Evolutionary conservation across 2,329 filamentous ascomycete species (phyloP).

Genomic region (Emericellopsis atlantica): DNA sequence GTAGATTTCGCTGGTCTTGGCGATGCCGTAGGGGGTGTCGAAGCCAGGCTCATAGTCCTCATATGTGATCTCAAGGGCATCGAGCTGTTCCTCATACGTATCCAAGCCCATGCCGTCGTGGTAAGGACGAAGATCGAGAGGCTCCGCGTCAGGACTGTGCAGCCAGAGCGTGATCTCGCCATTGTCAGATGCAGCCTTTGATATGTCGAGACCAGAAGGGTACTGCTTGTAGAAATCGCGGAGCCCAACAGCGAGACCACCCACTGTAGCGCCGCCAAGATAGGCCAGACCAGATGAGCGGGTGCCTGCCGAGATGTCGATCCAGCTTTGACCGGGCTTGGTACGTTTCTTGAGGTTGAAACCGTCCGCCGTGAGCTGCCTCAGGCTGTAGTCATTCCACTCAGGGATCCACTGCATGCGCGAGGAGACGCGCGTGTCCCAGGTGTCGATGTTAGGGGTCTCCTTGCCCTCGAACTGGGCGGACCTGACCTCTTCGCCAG

Average conservation of each 20-base stretch:
- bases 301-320: constrained; percentile 42
- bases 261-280: constrained; percentile 38
- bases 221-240: constrained; percentile 52
- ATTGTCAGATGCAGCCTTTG: constrained; percentile 30
- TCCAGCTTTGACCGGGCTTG: constrained; percentile 40
- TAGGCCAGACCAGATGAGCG: constrained; percentile 43
- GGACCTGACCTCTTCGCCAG: constrained; percentile 31
- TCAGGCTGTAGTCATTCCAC: constrained; percentile 43
- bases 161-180: constrained; percentile 46
- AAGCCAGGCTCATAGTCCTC: constrained; percentile 46
- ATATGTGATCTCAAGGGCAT: constrained; percentile 48
- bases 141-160: constrained; percentile 41
- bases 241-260: constrained; percentile 45
- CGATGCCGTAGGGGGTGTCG: constrained; percentile 43
- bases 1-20: constrained; percentile 41
- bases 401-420: constrained; percentile 39
- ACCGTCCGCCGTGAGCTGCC: constrained; percentile 45
- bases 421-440: constrained; percentile 27
- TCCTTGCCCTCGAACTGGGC: constrained; percentile 34
- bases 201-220: constrained; percentile 42
- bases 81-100: constrained; percentile 42
- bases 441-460: constrained; percentile 25
- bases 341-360: constrained; percentile 48
- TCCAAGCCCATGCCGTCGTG: constrained; percentile 43
- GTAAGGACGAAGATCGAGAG: constrained; percentile 42